These are phyloP conservation scores for Rhynchospora breviuscula DNA, from an alignment of 176 grass and related monocot genomes.

Conservation along the genomic window DNA sequence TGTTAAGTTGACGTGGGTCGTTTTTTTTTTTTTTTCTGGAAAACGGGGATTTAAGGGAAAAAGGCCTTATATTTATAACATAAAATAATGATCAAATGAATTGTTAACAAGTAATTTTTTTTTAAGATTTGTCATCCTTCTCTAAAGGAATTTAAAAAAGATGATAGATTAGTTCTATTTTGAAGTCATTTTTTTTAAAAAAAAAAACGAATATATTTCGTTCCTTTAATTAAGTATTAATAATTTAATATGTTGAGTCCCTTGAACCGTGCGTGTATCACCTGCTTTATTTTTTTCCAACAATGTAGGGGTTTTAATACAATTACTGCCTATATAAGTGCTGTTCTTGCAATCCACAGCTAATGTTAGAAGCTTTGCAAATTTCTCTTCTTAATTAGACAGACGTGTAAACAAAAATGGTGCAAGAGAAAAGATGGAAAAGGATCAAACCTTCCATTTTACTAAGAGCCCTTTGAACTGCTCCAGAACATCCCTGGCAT, in stretches of 20 bases:
- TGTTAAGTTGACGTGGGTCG: neutral
- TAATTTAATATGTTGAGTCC: neutral
- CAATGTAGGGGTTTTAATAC: neutral
- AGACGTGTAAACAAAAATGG: neutral
- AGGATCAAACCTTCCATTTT: conserved; percentile 68
- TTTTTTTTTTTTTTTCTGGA: neutral
- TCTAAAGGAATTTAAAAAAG: neutral
- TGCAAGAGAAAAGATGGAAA: neutral
- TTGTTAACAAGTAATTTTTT: neutral
- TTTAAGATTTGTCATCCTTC: neutral
- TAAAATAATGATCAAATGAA: neutral
- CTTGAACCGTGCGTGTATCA: neutral
- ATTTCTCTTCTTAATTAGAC: neutral
- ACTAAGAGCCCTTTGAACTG: conserved; percentile 62
- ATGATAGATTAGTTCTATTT: neutral
- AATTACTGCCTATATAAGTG: neutral
- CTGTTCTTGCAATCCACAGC: neutral
- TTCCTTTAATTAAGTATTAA: neutral
- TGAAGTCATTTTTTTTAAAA: neutral
- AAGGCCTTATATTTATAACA: too few relatives aligned
- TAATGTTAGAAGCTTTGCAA: neutral
- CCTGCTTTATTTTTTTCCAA: neutral
- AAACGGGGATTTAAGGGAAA: neutral
- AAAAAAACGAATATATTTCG: too few relatives aligned
- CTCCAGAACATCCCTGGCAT: conserved; percentile 66